A percentile compares a stretch with the other conserved stretches of the same genome.
These are phyloP conservation scores for Oryza meridionalis DNA, from an alignment of 176 grass and related monocot genomes.

Conservation along the genomic window DNA sequence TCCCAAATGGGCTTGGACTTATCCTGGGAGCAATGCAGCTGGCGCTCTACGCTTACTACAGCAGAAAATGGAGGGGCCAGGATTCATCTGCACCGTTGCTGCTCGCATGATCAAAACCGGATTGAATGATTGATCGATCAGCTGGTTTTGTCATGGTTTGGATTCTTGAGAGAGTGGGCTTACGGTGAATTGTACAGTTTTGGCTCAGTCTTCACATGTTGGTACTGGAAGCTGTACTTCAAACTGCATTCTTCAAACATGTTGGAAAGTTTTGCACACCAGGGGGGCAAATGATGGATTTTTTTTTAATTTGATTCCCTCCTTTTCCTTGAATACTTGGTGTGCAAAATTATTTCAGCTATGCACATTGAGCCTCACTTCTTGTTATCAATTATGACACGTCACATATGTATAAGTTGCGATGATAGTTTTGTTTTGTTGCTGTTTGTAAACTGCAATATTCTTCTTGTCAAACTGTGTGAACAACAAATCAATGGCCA, in stretches of 20 bases:
- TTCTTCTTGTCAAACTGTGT: not conserved
- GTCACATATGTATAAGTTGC: no score
- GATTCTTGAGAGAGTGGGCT: not conserved
- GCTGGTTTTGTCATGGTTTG: not conserved
- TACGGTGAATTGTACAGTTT: slow-evolving; percentile 9
- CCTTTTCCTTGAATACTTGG: not conserved
- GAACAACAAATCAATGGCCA: not conserved
- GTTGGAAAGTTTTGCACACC: not conserved
- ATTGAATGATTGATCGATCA: not conserved
- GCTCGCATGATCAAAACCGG: slow-evolving; percentile 43
- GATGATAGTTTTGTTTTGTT: not conserved
- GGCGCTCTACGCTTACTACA: slow-evolving; percentile 71
- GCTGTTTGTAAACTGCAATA: not conserved
- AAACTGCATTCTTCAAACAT: not conserved
- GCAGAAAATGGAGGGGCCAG: slow-evolving; percentile 48
- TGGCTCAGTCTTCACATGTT: not conserved
- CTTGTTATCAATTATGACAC: no score
- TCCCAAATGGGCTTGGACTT: slow-evolving; percentile 79
- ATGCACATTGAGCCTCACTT: not conserved
- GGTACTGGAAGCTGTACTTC: not conserved
- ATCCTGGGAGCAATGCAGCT: slow-evolving; percentile 65
- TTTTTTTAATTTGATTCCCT: not conserved
- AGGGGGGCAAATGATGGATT: not conserved
- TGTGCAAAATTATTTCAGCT: not conserved
- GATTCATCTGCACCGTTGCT: slow-evolving; percentile 42